Evolutionary conservation across 352 stramenopile species (phyloP), one percentile per base, ranked within the genome.

Genomic region (Globisporangium camurandrum): DNA sequence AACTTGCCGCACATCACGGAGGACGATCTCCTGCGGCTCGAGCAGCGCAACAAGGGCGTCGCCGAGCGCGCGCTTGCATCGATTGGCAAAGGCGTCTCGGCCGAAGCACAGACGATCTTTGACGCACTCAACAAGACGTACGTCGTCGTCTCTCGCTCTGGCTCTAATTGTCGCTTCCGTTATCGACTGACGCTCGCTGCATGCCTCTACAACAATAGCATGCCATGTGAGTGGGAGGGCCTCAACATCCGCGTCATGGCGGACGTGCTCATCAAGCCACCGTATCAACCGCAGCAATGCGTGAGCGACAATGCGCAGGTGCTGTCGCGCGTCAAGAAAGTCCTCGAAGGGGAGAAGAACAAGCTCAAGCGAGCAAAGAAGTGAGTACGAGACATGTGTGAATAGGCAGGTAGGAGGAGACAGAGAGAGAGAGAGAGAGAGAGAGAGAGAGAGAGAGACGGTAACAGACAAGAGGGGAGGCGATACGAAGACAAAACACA

Each of bases 61-160:
- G 76, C 78, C 0, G 70, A 87, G 64, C 74, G 74, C 16, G 81
- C 79, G 20, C 58, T 93, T 37, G 81, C 81, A 17, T 90, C 81
- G 22, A 92, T 93, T 40, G 84, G 84, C 47, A 82, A 86, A 63
- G 69, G 67, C 42, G 84, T 95, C 42, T 68, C 66, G 6, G 54
- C 59, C 2, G 69, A 89, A 49, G 81, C 81, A 24, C 84, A 95
- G 51, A 56, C 62, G 33, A 87, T 93, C 59, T 95, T 95, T 43
- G 82, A 95, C 52, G 81, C 81, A 30, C 76, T 95, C 41, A 92
- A 91, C 68, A 95, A 95, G 62, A 95, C 84, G 67, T 93, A 78
- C 55, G 69, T 58, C 3, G n/a, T n/a, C n/a, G n/a, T n/a, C n/a
- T n/a, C n/a, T n/a, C n/a, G n/a, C n/a, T n/a, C n/a, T n/a, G n/a